Evolutionary conservation across 768 basidiomycete genomes (phyloP), one percentile per base, ranked within the genome.

Genomic region (Agrocybe praecox): DNA sequence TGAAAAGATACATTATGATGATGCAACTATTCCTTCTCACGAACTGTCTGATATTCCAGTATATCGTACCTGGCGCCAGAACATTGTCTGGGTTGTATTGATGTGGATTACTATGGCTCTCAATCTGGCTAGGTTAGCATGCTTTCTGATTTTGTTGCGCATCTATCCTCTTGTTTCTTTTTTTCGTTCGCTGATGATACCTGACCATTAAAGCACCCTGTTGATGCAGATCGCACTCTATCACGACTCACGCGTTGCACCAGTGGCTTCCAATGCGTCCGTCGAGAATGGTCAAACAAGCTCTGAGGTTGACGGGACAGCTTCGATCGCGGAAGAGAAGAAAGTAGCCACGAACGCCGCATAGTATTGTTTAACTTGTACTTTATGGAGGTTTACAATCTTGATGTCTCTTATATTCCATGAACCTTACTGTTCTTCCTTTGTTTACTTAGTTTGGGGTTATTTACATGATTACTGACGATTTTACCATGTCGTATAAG

Each of bases 41-140:
- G 34, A 11, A 23, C 2, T 23, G 36, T 10, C 17, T 12, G 26
- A 5, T 29, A 4, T 9, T 29, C 26, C 42, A 74, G 73, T 58
- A n/a, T 74, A 76, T 49, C 61, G 65, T 12, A 50, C 54, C 0
- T 76, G 69, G 67, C 48, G 67, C 1, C 67, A 67, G n/a, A 76
- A 74, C 46, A 69, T 76, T 24, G 70, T 67, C 2, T 74, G 69
- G 62, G 46, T 74, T 8, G 69, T 70, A 43, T 57, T 74, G 6
- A 59, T 74, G 18, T 75, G 74, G 74, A 57, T 75, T 12, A 68
- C 69, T 1, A 59, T 69, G 22, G 51, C 67, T 6, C 58, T 59
- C 12, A 73, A 68, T 17, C 18, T 67, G 6, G 64, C 56, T 2
- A 66, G 70, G 74, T 73, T 50, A 15, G 65, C 26, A 18, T 4